Conservation (phyloP, 2,329 filamentous ascomycete genomes). For the Metarhizium humberi region DNA sequence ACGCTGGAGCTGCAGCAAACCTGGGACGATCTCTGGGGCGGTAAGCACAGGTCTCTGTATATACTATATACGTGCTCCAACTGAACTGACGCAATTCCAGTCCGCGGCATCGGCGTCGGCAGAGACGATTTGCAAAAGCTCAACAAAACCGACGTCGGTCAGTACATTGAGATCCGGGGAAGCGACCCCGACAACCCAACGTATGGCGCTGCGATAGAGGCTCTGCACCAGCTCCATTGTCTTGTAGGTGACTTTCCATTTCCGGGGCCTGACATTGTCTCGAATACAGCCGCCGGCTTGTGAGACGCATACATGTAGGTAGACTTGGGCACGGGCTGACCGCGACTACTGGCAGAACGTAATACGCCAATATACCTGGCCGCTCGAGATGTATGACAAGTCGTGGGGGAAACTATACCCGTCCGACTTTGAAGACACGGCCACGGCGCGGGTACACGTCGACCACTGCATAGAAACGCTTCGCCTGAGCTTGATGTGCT, state of each 20-base stretch:
- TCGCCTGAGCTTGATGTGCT: conserved; percentile 4
- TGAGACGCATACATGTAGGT: no score
- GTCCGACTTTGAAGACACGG: not conserved
- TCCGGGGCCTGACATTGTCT: not conserved
- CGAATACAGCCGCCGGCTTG: no score
- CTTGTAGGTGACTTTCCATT: not conserved
- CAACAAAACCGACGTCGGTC: not conserved
- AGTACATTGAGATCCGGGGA: not conserved
- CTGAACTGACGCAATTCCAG: not conserved
- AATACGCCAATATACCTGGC: conserved; percentile 3
- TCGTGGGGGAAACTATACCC: conserved; percentile 1
- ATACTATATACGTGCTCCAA: not conserved
- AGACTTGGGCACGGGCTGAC: not conserved
- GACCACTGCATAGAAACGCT: conserved; percentile 4
- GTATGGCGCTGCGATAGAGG: not conserved
- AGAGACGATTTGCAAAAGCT: not conserved
- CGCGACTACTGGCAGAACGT: not conserved
- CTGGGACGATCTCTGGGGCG: not conserved
- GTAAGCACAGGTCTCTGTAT: not conserved
- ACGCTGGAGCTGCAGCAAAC: not conserved
- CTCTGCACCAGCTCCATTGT: conserved; percentile 1
- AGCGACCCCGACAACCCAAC: not conserved
- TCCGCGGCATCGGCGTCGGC: not conserved
- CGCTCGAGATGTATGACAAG: conserved; percentile 1
- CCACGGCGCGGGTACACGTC: not conserved